Conservation (phyloP, 2,329 filamentous ascomycete genomes). For the Cyclaneusma minus region DNA sequence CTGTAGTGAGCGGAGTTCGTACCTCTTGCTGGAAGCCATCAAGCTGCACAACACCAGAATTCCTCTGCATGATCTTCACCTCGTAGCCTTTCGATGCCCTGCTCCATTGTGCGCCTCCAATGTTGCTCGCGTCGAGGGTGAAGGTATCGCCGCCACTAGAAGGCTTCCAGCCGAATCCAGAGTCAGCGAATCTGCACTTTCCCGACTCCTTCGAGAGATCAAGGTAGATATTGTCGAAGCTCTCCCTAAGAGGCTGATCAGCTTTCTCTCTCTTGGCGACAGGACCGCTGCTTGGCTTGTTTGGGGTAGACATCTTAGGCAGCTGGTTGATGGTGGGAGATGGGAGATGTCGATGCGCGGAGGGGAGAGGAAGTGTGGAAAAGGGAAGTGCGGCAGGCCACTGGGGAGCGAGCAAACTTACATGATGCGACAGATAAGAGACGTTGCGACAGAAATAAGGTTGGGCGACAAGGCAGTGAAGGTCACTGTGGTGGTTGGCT, state of each 20-base stretch:
- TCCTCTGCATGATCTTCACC: conserved; percentile 76
- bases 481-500: too few relatives aligned
- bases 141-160: conserved; percentile 78
- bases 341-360: too few relatives aligned
- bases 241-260: conserved; percentile 44
- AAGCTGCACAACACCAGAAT: conserved; percentile 75
- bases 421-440: too few relatives aligned
- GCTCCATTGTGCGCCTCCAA: conserved; percentile 85
- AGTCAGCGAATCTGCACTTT: conserved; percentile 89
- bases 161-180: conserved; percentile 90
- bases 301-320: too few relatives aligned
- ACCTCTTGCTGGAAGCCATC: conserved; percentile 88
- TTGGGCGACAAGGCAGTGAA: too few relatives aligned
- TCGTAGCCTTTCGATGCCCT: conserved; percentile 85
- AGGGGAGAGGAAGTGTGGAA: too few relatives aligned
- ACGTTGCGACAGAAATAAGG: too few relatives aligned
- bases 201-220: conserved; percentile 87
- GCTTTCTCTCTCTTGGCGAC: too few relatives aligned
- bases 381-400: too few relatives aligned
- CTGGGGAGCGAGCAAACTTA: too few relatives aligned
- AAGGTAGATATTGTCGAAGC: conserved; percentile 93
- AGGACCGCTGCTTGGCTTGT: too few relatives aligned
- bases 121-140: conserved; percentile 77
- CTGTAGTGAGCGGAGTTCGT: conserved; percentile 6
- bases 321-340: too few relatives aligned